A percentile compares a stretch with the other conserved stretches of the same genome.
Conservation (phyloP, 257 asterid species). For the Solanum etuberosum region DNA sequence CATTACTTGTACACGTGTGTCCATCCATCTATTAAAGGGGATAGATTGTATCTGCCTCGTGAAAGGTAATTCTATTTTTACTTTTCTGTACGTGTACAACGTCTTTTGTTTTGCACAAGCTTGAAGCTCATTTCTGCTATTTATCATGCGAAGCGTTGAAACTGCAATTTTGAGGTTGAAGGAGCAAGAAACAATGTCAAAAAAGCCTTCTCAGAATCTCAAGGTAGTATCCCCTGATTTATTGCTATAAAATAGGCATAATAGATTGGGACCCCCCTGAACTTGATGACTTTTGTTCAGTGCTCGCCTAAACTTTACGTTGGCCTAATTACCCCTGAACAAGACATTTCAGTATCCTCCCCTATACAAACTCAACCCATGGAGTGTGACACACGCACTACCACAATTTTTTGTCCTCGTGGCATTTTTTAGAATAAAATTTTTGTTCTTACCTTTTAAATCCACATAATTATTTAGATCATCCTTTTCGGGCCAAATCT, state of each 20-base stretch:
- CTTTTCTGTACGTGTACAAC: conserved; percentile 3
- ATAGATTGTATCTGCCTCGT: conserved; percentile 58
- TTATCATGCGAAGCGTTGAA: conserved; percentile 53
- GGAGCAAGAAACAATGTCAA: conserved; percentile 61
- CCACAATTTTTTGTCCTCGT: not conserved
- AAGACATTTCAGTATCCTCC: not conserved
- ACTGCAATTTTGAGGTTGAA: conserved; percentile 74
- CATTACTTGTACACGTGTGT: conserved; percentile 74
- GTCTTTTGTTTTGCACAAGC: conserved; percentile 4
- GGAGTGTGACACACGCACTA: not conserved
- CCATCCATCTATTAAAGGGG: conserved; percentile 66
- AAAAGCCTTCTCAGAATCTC: conserved; percentile 77
- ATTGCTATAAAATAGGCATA: not conserved
- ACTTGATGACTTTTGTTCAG: not conserved
- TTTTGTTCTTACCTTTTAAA: not conserved
- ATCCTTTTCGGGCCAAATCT: not conserved
- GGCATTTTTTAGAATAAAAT: not conserved
- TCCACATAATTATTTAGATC: not conserved
- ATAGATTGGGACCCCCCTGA: not conserved
- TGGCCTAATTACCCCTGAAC: not conserved
- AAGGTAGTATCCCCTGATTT: conserved; percentile 41
- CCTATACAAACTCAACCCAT: not conserved
- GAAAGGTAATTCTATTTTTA: conserved; percentile 56
- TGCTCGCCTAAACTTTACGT: not conserved
- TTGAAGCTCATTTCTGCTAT: conserved; percentile 8